Evolutionary conservation across 140 eudicot genomes (phyloP).

Genomic region (Ambrosia hybrid): DNA sequence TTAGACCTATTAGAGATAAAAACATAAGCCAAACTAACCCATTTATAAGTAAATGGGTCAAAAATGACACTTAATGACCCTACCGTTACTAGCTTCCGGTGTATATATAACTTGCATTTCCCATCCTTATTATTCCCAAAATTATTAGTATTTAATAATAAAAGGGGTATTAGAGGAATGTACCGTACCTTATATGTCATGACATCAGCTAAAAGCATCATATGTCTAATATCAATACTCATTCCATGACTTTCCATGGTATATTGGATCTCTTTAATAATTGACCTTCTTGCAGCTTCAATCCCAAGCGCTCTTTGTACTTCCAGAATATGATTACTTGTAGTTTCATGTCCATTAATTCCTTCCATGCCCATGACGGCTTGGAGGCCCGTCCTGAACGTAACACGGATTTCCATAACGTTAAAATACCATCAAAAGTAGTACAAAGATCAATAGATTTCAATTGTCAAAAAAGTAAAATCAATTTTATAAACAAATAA

Average conservation of each 20-base stretch:
- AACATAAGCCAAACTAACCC: no score
- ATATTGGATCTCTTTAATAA: slow-evolving; percentile 67
- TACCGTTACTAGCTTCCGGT: no score
- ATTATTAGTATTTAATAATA: neutral
- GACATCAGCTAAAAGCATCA: slow-evolving; percentile 95
- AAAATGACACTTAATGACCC: no score
- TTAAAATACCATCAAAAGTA: no score
- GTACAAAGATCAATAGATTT: neutral
- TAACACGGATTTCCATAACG: slow-evolving; percentile 10
- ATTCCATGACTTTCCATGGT: slow-evolving; percentile 76
- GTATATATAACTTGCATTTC: neutral
- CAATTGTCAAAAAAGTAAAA: neutral
- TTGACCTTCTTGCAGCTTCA: slow-evolving; percentile 82
- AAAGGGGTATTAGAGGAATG: neutral
- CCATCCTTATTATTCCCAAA: neutral
- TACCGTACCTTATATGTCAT: slow-evolving; percentile 62
- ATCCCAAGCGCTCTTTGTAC: slow-evolving; percentile 71
- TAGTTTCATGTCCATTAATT: slow-evolving; percentile 58
- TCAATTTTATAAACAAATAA: neutral
- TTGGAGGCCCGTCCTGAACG: slow-evolving; percentile 66
- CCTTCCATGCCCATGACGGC: slow-evolving; percentile 89
- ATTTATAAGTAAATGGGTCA: no score
- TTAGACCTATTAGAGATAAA: no score
- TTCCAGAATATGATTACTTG: slow-evolving; percentile 75
- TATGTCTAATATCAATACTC: slow-evolving; percentile 84